Base-by-base conservation (phyloP, 2,329 filamentous ascomycete genomes). In the Botrytis deweyae region DNA sequence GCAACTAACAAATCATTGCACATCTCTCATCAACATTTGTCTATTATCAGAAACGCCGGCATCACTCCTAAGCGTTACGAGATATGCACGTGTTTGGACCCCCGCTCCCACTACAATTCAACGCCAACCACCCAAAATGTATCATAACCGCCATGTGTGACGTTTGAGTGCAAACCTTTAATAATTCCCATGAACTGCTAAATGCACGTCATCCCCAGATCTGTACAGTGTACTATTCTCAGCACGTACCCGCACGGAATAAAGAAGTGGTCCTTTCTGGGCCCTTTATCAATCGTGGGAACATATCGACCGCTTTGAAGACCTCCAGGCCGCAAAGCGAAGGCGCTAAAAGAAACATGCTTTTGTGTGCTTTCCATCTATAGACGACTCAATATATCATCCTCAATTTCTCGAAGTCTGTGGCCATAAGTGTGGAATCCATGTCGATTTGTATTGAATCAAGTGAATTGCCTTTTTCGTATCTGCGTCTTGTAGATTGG, bases 91-190 rank as follows among this genome's bases (percentile, higher is more conserved):
- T 69, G 49, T 38, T 69, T 69, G 49, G 49, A 69, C 36, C 36
- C 44, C 10, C 22, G 22, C 36, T 58, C n/a, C n/a, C 66, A 44
- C 25, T 42, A n/a, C 66, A 58, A 58, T 38, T 10, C 36, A 63
- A 63, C 61, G 40, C 49, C 49, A 58, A 44, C 49, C 49, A 20
- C 36, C 33, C 46, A 42, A 58, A 29, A 58, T n/a, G 14, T 42
- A 59, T 69, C 18, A n/a, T 58, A 69, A 69, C 38, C 66, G 66
- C 66, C 66, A 29, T 42, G 25, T 68, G 65, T 58, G 49, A 68
- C 36, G 49, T 40, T 68, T 55, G 65, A 58, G 9, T 42, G 36
- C 49, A 42, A 68, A 42, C 40, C n/a, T 20, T 20, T 38, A 16
- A 58, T 33, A 69, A 33, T n/a, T 69, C 38, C 25, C 25, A 44